Evolutionary conservation across 2,329 filamentous ascomycete genomes (phyloP).

Genomic region (Calonectria henricotiae): DNA sequence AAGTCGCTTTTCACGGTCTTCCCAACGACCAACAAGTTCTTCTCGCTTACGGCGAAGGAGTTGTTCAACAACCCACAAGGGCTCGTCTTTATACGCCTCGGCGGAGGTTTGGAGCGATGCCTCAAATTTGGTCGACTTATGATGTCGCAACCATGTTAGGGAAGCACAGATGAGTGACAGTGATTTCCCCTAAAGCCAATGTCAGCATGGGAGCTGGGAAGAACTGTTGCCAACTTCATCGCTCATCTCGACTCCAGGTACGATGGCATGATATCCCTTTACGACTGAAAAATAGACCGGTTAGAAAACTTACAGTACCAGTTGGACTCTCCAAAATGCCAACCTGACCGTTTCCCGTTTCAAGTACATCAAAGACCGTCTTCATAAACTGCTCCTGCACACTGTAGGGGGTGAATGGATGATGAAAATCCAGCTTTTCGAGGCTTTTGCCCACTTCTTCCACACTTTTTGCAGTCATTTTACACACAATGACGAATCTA

Average conservation of each 20-base stretch:
- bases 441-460: constrained; percentile 46
- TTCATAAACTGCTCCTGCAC: constrained; percentile 93
- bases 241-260: not conserved
- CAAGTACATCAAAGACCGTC: constrained; percentile 83
- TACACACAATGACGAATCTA: constrained; percentile 22
- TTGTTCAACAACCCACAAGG: constrained; percentile 88
- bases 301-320: constrained; percentile 71
- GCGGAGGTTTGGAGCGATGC: constrained; percentile 65
- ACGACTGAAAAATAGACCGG: not conserved
- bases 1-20: constrained; percentile 82
- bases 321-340: constrained; percentile 96
- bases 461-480: constrained; percentile 45
- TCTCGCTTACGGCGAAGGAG: constrained; percentile 79
- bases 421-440: constrained; percentile 78
- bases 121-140: constrained; percentile 77
- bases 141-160: constrained; percentile 90
- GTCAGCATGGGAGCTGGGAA: constrained; percentile 30
- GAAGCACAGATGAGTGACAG: constrained; percentile 91
- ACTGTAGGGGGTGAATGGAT: constrained; percentile 89
- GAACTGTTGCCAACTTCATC: no score
- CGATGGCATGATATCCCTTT: not conserved
- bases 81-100: constrained; percentile 75
- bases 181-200: constrained; percentile 81
- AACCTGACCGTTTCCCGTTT: constrained; percentile 79
- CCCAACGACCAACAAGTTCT: constrained; percentile 77